Base-by-base conservation (phyloP, 2,329 filamentous ascomycete genomes). In the Dactylellina drechsleri region DNA sequence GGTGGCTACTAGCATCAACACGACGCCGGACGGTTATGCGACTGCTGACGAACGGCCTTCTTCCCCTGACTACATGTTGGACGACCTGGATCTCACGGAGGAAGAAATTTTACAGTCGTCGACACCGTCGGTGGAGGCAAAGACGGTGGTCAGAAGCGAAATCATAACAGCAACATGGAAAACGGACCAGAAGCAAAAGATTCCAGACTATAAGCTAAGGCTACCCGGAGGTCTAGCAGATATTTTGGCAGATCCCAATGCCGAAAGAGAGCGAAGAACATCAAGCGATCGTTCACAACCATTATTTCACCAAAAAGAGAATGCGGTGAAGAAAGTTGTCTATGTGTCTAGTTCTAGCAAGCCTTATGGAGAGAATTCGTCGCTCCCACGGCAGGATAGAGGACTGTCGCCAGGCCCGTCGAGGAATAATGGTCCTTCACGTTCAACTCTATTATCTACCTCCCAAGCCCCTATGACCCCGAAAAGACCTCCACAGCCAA, bases 71-170 rank as follows among this genome's bases (percentile, higher is more conserved):
- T 56, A 74, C 26, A 43, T 61, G 28, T 45, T 67, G 20, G 62
- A 74, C 26, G 70, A 72, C 10, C 53, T 72, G 12, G 67, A 74
- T 20, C 7, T 74, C 8, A 64, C 62, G 10, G 70, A 74, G 20
- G 70, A 74, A 16, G 70, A 74, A 15, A 49, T 67, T 7, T 26
- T 52, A 10, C 41, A 43, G n/a, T 28, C 26, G 28, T 57, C 58
- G 16, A 45, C 36, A 52, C 8, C 3, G 1, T n/a, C 10, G 15
- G 40, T 40, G 4, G 61, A 67, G 26, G 49, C 66, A 23, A 66
- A 71, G 41, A 52, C 54, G 16, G 40, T 41, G 15, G n/a, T 71
- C 26, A 47, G 50, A 36, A 61, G 26, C 47, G 54, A 54, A 8
- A 40, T 18, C 50, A 43, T 58, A 6, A 28, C 49, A 8, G 50